Conservation (phyloP, 2,329 filamentous ascomycete genomes). For the Fusarium annulatum region DNA sequence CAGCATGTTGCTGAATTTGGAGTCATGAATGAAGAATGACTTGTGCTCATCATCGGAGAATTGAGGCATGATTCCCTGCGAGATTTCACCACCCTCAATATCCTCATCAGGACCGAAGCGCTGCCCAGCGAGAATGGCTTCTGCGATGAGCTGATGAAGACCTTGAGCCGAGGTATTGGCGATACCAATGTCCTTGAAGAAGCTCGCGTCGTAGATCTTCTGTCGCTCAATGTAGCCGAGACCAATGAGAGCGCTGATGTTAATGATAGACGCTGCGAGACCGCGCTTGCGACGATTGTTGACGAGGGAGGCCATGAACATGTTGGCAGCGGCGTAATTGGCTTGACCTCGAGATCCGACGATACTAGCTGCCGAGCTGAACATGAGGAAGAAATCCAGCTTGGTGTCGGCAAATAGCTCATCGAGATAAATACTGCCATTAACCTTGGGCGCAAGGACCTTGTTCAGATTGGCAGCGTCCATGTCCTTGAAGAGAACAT, state of each 20-base stretch:
- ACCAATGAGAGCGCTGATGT: constrained; percentile 46
- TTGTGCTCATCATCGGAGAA: constrained; percentile 3
- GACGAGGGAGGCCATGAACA: constrained; percentile 50
- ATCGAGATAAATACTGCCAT: constrained; percentile 49
- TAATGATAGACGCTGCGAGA: constrained; percentile 52
- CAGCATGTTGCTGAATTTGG: constrained; percentile 12
- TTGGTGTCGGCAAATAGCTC: constrained; percentile 43
- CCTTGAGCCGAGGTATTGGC: constrained; percentile 42
- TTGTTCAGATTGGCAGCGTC: constrained; percentile 44
- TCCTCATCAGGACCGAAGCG: background rate
- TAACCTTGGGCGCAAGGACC: constrained; percentile 52
- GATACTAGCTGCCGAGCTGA: constrained; percentile 52
- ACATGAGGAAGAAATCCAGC: constrained; percentile 57
- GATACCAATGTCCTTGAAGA: constrained; percentile 5
- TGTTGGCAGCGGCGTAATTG: constrained; percentile 53
- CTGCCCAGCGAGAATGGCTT: constrained; percentile 19
- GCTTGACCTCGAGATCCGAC: constrained; percentile 53
- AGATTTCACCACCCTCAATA: constrained; percentile 1
- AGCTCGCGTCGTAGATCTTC: constrained; percentile 7
- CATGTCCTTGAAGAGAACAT: constrained; percentile 49
- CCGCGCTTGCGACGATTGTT: constrained; percentile 44
- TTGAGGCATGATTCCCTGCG: constrained; percentile 9
- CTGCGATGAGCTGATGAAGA: constrained; percentile 47
- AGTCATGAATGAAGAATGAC: constrained; percentile 15
- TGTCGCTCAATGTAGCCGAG: constrained; percentile 9